Evolutionary conservation across 2,329 filamentous ascomycete species (phyloP), one percentile per base, ranked within the genome.

Genomic region (Diaporthe velutina): DNA sequence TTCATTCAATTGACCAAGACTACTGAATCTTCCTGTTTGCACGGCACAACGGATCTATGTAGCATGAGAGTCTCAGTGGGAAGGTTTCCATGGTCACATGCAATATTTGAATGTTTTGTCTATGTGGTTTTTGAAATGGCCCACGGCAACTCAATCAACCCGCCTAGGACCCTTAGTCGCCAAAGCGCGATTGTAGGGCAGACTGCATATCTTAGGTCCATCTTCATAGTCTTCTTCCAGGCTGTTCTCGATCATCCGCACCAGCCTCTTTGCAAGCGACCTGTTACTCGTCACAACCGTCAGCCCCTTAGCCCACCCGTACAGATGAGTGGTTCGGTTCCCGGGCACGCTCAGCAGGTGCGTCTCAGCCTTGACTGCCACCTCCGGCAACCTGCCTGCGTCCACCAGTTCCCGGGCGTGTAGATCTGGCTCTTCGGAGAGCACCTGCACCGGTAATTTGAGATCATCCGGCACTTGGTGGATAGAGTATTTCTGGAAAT

Each of bases 161-260:
- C 55, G 22, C 13, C 55, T 74, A 9, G 74, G 74, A 9, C 75
- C 75, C 33, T 71, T 71, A 13, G 75, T 76, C n/a, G 70, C 52
- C 58, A 76, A n/a, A 17, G 75, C 75, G 25, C 75, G 71, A 13
- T 76, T 76, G 38, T 55, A 73, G 15, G 70, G 67, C n/a, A 76
- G 28, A 8, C 25, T 67, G 22, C 13, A 73, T 25, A 76, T 75
- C 22, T 33, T 73, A 8, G 75, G 75, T 9, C 75, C 75, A 19
- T 33, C 22, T 19, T 73, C 70, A 30, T 76, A 73, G 35, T 76
- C 75, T 17, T n/a, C 17, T 3, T 61, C 40, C 40, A 75, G 64
- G 38, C 66, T 76, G 17, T 40, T 45, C 45, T 76, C 75, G 19
- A 76, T 52, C 7, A 64, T 60, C 22, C 70, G 70, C 28, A 73